Percentiles rank a stretch among this genome's conserved stretches.
These are phyloP conservation scores for Candida endomychidarum DNA, from an alignment of 805 yeast species.

Conservation along the genomic window DNA sequence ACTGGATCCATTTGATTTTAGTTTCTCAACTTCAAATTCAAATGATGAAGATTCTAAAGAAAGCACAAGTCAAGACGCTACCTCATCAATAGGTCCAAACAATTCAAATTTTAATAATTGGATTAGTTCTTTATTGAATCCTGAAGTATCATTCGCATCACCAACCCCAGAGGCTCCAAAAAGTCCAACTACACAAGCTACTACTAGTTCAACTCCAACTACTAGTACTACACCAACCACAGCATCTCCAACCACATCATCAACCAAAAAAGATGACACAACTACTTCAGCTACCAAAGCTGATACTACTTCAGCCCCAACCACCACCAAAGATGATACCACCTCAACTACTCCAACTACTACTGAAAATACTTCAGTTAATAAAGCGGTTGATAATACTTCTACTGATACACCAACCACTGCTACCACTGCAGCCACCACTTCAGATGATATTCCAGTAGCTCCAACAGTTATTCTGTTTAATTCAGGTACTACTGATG, in stretches of 20 bases:
- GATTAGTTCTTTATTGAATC: slow-evolving; percentile 7
- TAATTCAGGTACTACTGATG: too few species aligned
- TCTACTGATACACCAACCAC: slow-evolving; percentile 1
- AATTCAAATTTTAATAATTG: slow-evolving; percentile 9
- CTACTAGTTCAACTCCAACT: slow-evolving; percentile 4
- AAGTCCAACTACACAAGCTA: not conserved
- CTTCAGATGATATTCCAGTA: too few species aligned
- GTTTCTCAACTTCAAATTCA: not conserved
- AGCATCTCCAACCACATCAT: not conserved
- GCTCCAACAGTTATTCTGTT: too few species aligned
- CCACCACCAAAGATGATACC: too few species aligned
- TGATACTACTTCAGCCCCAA: not conserved
- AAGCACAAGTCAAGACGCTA: not conserved
- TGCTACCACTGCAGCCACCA: slow-evolving; percentile 2
- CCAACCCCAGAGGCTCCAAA: too few species aligned
- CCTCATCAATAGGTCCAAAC: slow-evolving; percentile 2
- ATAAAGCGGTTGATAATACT: too few species aligned
- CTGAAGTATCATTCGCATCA: not conserved
- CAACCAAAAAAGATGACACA: not conserved
- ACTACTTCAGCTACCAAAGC: slow-evolving; percentile 1
- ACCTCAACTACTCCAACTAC: not conserved
- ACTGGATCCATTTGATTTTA: slow-evolving; percentile 1
- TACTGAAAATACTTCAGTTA: not conserved
- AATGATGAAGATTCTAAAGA: slow-evolving; percentile 6
- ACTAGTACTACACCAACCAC: slow-evolving; percentile 5